Evolutionary conservation across 129 eudicot genomes (phyloP), one percentile per base, ranked within the genome.

Genomic region (Centaurea solstitialis): DNA sequence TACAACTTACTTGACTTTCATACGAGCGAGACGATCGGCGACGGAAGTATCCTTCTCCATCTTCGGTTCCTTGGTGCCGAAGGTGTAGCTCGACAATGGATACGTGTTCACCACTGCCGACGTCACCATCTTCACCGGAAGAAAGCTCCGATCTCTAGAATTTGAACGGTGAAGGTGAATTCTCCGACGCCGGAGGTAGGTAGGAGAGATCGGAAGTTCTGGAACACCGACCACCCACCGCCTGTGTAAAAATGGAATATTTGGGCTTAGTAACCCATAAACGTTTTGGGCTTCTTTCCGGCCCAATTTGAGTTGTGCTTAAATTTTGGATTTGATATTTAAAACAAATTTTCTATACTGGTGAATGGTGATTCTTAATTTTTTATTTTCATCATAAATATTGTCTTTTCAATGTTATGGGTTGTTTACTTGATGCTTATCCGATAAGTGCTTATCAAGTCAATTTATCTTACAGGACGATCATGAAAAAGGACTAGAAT

Each of bases 1-100:
- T 5, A 72, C 11, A 33, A 74, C 90, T 2, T 23, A 93, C 98
- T 93, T 93, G 92, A 89, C 77, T 89, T 90, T 93, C 98, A 93
- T 93, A 17, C 96, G 92, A 73, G 96, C 98, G 45, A 93, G 93
- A 10, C 96, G 96, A 83, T 93, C 92, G 38, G 98, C 93, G 64
- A 93, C 98, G 75, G 96, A 93, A 70, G 92, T 90, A 85, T 90
- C 96, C 76, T 93, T 93, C 88, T 90, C 98, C 91, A 93, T 83
- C 61, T 90, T 93, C 50, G 96, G 96, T 43, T 90, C 98, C 78
- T 93, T 90, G 17, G 93, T 89, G 5, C 96, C 96, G 87, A 90
- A 93, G 37, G 92, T 87, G 88, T 93, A 93, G 87, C 96, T 80
- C 13, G 96, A 87, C 7, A 90, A 83, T 5, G 98, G 98, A 72